Conservation (phyloP, 768 basidiomycete genomes). For the Xerocomus spinulosus region DNA sequence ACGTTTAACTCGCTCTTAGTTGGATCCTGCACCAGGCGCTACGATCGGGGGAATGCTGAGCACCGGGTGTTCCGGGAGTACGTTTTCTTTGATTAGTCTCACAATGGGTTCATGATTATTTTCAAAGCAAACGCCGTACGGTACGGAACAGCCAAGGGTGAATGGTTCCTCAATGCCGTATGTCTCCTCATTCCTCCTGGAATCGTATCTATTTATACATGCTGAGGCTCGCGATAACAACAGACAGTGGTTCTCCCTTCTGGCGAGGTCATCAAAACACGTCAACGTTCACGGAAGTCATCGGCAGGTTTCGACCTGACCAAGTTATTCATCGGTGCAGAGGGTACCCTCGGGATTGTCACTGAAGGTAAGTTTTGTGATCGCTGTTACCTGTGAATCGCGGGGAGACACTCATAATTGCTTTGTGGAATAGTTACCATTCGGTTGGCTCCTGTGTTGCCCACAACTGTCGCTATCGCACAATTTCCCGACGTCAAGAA, state of each 20-base stretch:
- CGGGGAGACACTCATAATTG: not conserved
- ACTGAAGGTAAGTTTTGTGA: slow-evolving; percentile 73
- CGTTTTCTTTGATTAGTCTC: slow-evolving; percentile 14
- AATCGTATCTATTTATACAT: not conserved
- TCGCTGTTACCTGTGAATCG: not conserved
- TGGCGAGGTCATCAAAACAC: slow-evolving; percentile 89
- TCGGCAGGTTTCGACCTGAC: slow-evolving; percentile 85
- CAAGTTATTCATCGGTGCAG: slow-evolving; percentile 83
- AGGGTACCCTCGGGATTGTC: slow-evolving; percentile 80
- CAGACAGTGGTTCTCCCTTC: slow-evolving; percentile 87
- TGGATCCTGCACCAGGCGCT: slow-evolving; percentile 74
- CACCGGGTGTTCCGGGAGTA: slow-evolving; percentile 84
- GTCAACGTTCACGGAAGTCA: slow-evolving; percentile 72
- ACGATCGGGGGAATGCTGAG: slow-evolving; percentile 85
- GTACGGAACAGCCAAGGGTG: slow-evolving; percentile 84
- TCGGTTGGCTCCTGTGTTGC: slow-evolving; percentile 73
- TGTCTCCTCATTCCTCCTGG: slow-evolving; percentile 15
- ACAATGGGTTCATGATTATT: slow-evolving; percentile 14
- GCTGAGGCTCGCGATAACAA: not conserved
- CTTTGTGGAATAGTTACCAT: slow-evolving; percentile 54
- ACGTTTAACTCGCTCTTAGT: slow-evolving; percentile 33
- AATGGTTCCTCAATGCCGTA: slow-evolving; percentile 88
- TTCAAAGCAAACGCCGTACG: slow-evolving; percentile 68
- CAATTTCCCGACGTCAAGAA: slow-evolving; percentile 73
- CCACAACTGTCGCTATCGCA: slow-evolving; percentile 78